Evolutionary conservation across 2,329 filamentous ascomycete genomes (phyloP).

Genomic region (Harringtonia lauricola): DNA sequence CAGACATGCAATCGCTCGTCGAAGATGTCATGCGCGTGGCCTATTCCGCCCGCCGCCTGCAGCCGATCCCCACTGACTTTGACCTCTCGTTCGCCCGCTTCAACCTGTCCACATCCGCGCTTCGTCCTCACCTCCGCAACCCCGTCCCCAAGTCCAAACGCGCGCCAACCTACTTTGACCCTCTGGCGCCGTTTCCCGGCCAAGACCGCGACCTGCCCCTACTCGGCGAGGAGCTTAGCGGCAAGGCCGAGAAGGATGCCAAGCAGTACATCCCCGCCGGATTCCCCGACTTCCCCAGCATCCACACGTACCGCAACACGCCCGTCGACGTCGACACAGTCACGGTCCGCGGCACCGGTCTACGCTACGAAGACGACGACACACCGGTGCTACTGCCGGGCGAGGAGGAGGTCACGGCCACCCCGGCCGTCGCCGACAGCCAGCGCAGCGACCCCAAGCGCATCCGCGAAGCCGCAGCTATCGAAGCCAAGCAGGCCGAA

Average conservation of each 20-base stretch:
- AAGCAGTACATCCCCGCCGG: constrained; percentile 45
- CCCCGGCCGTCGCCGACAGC: neutral
- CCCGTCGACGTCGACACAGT: constrained; percentile 28
- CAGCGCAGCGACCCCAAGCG: constrained; percentile 41
- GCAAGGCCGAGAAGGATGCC: constrained; percentile 42
- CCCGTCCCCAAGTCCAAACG: constrained; percentile 32
- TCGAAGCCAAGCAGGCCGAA: constrained; percentile 50
- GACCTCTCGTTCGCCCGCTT: constrained; percentile 39
- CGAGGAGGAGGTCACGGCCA: neutral
- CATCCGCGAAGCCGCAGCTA: constrained; percentile 47
- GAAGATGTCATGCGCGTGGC: constrained; percentile 35
- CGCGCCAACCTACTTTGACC: constrained; percentile 26
- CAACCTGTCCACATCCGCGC: constrained; percentile 36
- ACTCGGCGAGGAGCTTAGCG: constrained; percentile 45
- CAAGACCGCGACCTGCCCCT: constrained; percentile 28
- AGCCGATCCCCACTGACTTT: constrained; percentile 46
- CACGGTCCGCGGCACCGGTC: constrained; percentile 16
- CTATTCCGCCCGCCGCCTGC: constrained; percentile 36
- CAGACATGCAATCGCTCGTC: constrained; percentile 40
- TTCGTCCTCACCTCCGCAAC: constrained; percentile 45
- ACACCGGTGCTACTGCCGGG: constrained; percentile 9
- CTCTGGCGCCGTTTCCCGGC: constrained; percentile 9
- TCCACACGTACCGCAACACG: constrained; percentile 52
- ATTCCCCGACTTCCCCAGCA: constrained; percentile 52
- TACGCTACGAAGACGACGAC: constrained; percentile 18